A percentile compares a stretch with the other conserved stretches of the same genome.
phyloP scores from a whole-genome alignment of 2,329 filamentous ascomycete species.

The Aspergillus pseudonomiae region DNA sequence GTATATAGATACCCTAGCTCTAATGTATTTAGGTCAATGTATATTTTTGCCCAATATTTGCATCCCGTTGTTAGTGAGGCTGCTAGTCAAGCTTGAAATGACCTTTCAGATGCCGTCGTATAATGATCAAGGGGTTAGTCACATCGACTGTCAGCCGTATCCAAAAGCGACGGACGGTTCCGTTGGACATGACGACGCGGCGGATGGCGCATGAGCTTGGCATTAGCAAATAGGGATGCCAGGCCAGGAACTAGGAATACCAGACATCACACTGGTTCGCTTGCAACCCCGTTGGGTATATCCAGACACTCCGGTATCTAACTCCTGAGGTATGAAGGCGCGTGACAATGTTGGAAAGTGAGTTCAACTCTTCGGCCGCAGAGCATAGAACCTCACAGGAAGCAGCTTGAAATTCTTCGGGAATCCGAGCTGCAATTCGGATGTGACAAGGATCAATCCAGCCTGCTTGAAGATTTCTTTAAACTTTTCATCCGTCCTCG shows the following conservation, averaged over 20 bases:
- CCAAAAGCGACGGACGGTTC: neutral
- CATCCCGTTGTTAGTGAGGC: neutral
- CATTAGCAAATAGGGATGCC: neutral
- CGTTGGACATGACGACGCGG: neutral
- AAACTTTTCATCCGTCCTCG: conserved; percentile 74
- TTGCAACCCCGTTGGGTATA: neutral
- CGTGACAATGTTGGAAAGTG: neutral
- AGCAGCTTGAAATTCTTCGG: conserved; percentile 64
- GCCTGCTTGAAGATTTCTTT: conserved; percentile 68
- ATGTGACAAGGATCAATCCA: conserved; percentile 67
- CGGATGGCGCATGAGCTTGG: neutral
- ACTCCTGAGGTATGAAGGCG: neutral
- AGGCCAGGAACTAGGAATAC: neutral
- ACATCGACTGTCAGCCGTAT: neutral
- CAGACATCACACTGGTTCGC: neutral
- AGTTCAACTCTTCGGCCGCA: conserved; percentile 56
- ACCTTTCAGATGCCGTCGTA: neutral
- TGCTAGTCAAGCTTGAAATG: neutral
- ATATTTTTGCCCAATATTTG: neutral
- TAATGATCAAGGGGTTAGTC: neutral
- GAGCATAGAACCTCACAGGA: conserved; percentile 77
- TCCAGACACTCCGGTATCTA: neutral
- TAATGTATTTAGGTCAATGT: neutral
- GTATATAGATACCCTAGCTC: conserved; percentile 28
- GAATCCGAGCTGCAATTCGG: conserved; percentile 74